Evolutionary conservation across 2,329 filamentous ascomycete species (phyloP), one percentile per base, ranked within the genome.

Genomic region (Parastagonospora avenae): DNA sequence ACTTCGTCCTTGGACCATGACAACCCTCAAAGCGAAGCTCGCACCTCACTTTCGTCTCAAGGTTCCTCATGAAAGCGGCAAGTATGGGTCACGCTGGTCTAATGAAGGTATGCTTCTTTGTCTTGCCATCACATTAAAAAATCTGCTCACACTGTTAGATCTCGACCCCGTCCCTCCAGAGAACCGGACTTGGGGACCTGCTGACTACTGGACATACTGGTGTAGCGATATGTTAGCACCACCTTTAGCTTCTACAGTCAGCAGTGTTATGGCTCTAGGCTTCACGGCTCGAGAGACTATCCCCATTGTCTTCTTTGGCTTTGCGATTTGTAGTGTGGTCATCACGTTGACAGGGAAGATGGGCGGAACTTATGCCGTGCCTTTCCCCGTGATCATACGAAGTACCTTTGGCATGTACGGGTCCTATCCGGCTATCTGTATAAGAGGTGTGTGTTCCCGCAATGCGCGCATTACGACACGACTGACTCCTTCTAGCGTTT

Each of bases 331-430:
- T 56, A 79, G 76, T 37, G 72, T 77, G 27, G 74, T 78, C 10
- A 76, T 79, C 15, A 81, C 79, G 1, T 63, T 81, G 15, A 81
- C 80, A 39, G 78, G 72, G 19, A 77, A 75, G 59, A 76, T 76
- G 72, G 73, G 64, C 31, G 72, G 71, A 10, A 72, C 68, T 27
- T 74, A 75, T 50, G 60, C 60, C 45, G 71, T 73, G 15, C 59
- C 72, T 1, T 76, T 74, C 48, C 76, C 77, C 1, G 76, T 79
- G 30, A 75, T 77, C 19, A 68, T 74, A 19, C 71, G 78, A 39
- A 76, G 73, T 43, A 74, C 76, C 45, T 79, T 79, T 55, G 77
- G 77, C 2, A 76, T 74, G 64, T 73, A 77, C 16, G 76, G 74
- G 8, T 72, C 76, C 9, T 69, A 77, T 8, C 74, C 76, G 2